These are phyloP conservation scores for Triticum aestivum DNA, from an alignment of 176 grass and related monocot species.

Conservation along the genomic window IWGSC_CS_RefSeq_v2.1 NC_057806.1:438479885-438480384, in stretches of 20 bases:
- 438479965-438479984: constrained; percentile 38
- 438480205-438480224: constrained; percentile 27
- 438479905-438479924: constrained; percentile 13
- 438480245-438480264: constrained; percentile 57
- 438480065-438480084: constrained; percentile 41
- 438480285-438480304: background rate
- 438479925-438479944: constrained; percentile 44
- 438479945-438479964: constrained; percentile 42
- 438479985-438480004: constrained; percentile 7
- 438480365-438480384: constrained; percentile 29
- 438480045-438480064: constrained; percentile 46
- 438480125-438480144: constrained; percentile 42
- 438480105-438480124: constrained; percentile 20
- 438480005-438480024: constrained; percentile 59
- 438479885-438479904: constrained; percentile 39
- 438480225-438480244: constrained; percentile 44
- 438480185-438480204: constrained; percentile 74
- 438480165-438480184: constrained; percentile 53
- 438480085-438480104: constrained; percentile 37
- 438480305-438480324: background rate
- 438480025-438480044: constrained; percentile 51
- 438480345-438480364: constrained; percentile 14
- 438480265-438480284: constrained; percentile 38
- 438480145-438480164: constrained; percentile 53
- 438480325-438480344: background rate